A percentile compares a stretch with the other conserved stretches of the same genome.
These are phyloP conservation scores for Coniochaeta hoffmannii DNA, from an alignment of 2,329 filamentous ascomycete genomes.

Conservation along the genomic window DNA sequence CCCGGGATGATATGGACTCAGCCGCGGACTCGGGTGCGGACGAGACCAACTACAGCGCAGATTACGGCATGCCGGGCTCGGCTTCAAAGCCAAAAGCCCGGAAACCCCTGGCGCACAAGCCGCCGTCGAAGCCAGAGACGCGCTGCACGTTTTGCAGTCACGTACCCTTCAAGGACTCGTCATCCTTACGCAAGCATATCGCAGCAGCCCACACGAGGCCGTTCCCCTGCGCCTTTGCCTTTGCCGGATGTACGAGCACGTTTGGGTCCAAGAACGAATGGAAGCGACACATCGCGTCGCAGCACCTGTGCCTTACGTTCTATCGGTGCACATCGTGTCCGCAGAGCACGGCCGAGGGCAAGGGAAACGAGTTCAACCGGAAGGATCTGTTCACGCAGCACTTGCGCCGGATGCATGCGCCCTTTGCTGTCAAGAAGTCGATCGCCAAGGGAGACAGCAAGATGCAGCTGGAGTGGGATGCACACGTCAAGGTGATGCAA, in stretches of 20 bases:
- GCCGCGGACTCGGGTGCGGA: conserved; percentile 31
- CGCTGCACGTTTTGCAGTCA: conserved; percentile 55
- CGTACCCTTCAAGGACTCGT: conserved; percentile 59
- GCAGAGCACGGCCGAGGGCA: conserved; percentile 44
- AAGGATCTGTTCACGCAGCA: conserved; percentile 97
- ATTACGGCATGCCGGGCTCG: conserved; percentile 26
- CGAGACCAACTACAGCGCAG: conserved; percentile 25
- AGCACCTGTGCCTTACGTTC: conserved; percentile 69
- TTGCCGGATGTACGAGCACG: conserved; percentile 73
- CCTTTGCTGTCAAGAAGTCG: conserved; percentile 54
- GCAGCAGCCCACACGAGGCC: conserved; percentile 62
- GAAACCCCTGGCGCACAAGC: conserved; percentile 14
- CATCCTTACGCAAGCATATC: conserved; percentile 58
- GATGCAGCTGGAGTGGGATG: conserved; percentile 55
- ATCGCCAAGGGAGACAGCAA: conserved; percentile 51
- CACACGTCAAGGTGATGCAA: conserved; percentile 62
- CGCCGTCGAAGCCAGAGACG: conserved; percentile 51
- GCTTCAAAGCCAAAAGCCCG: background rate
- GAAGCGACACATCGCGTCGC: conserved; percentile 89
- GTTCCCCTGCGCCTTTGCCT: conserved; percentile 80
- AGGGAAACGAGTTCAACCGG: conserved; percentile 73
- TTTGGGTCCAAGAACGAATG: conserved; percentile 96
- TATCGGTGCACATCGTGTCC: conserved; percentile 59
- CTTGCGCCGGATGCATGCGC: conserved; percentile 85
- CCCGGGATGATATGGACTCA: conserved; percentile 31